Evolutionary conservation across 2,329 filamentous ascomycete species (phyloP), one percentile per base, ranked within the genome.

Genomic region (Acrodontium crateriforme): DNA sequence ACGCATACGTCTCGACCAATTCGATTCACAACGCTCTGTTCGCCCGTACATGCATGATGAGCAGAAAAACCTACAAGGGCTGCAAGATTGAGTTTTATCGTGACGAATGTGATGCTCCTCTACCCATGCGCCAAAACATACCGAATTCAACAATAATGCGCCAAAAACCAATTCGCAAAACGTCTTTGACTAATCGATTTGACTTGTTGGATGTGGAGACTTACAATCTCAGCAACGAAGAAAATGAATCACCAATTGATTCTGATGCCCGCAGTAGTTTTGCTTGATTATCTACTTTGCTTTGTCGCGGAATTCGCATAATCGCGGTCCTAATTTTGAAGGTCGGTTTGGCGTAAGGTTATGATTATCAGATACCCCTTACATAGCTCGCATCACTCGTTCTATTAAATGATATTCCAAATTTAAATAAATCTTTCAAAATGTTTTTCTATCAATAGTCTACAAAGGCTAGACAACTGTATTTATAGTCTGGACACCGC

Each of bases 21-120:
- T 83, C 80, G 1, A 66, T 91, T 7, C 67, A 77, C 44, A 75
- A 78, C 36, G 78, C 81, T 8, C 65, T 82, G 28, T 81, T 76
- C 52, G 80, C 81, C 6, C 69, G 71, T 11, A 79, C 70, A 7
- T 89, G 81, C 56, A 79, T 91, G 76, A 74, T 78, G 68, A 62
- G 56, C 31, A 52, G 55, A 31, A 71, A 68, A 9, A 65, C 64
- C 16, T 91, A 89, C 58, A 81, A 75, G 46, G 65, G 69, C 13
- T 71, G 65, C 34, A 74, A 65, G 36, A 77, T 91, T 39, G 71
- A 76, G 9, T 87, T 74, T 65, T 72, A 65, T 35, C 52, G 59
- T 0, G 82, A 91, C 42, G 78, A 85, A 41, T 91, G 82, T 46
- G 68, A 70, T 19, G 63, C 67, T 31, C 64, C 74, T 1, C 50